A percentile compares a stretch with the other conserved stretches of the same genome.
These are phyloP conservation scores for Cicer cuneatum DNA, from an alignment of 306 rosid species.

Conservation along the genomic window DNA sequence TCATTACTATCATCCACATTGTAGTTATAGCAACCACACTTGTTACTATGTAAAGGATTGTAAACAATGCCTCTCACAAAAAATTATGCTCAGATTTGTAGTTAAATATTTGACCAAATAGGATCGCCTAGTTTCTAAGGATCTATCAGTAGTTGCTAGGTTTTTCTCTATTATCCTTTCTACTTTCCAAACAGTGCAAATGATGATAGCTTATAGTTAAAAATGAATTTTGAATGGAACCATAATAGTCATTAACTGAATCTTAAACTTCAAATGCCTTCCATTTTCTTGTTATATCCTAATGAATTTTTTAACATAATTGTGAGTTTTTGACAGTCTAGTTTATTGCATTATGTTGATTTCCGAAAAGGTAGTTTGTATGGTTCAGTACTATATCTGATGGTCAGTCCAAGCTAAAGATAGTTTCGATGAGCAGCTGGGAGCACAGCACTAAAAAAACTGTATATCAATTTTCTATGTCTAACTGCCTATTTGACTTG, in stretches of 20 bases:
- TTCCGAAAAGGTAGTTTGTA: conserved; percentile 19
- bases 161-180: background rate
- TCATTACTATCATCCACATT: no score
- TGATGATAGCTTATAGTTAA: conserved; percentile 3
- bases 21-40: no score
- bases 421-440: conserved; percentile 5
- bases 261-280: conserved; percentile 11
- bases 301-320: conserved; percentile 12
- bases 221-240: background rate
- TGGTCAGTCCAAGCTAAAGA: conserved; percentile 27
- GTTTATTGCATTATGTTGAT: background rate
- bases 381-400: conserved; percentile 22
- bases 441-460: background rate
- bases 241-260: background rate
- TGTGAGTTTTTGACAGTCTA: background rate
- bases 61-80: no score
- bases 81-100: no score
- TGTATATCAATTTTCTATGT: background rate
- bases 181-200: conserved; percentile 3
- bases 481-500: conserved; percentile 31
- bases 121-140: no score
- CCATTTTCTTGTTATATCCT: conserved; percentile 1
- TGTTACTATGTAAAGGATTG: no score
- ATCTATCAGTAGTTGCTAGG: background rate
- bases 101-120: no score